Conservation (phyloP, 2,329 filamentous ascomycete genomes). For the Stachybotrys elegans region DNA sequence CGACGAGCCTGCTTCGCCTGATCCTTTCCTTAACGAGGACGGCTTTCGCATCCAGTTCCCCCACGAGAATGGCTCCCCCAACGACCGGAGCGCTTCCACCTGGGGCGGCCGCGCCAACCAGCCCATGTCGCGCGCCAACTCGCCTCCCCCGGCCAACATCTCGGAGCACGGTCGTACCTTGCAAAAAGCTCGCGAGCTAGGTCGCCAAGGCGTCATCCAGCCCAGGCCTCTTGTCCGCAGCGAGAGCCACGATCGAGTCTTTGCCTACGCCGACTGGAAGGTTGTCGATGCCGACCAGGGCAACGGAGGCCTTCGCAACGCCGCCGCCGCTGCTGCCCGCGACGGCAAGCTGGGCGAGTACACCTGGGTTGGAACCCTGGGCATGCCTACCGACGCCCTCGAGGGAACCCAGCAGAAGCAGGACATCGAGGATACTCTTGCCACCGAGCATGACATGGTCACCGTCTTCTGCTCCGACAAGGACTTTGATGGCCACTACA, state of each 20-base stretch:
- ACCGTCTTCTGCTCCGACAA: slow-evolving; percentile 84
- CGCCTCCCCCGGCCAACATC: slow-evolving; percentile 70
- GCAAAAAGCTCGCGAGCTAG: slow-evolving; percentile 53
- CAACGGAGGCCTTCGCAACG: slow-evolving; percentile 87
- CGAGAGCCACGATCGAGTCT: slow-evolving; percentile 63
- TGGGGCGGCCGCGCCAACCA: slow-evolving; percentile 77
- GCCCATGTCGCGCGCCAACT: slow-evolving; percentile 68
- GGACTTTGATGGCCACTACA: slow-evolving; percentile 91
- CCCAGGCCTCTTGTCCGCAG: slow-evolving; percentile 47
- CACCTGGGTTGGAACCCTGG: slow-evolving; percentile 87
- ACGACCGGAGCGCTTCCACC: slow-evolving; percentile 68
- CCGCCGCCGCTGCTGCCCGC: slow-evolving; percentile 71
- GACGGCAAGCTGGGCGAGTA: slow-evolving; percentile 67
- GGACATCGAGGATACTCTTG: slow-evolving; percentile 77
- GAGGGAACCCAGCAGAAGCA: slow-evolving; percentile 68
- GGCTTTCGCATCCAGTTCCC: slow-evolving; percentile 53
- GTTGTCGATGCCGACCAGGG: slow-evolving; percentile 84
- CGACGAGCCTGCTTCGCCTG: slow-evolving; percentile 36
- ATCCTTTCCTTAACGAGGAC: slow-evolving; percentile 54
- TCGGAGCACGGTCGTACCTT: slow-evolving; percentile 59
- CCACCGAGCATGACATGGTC: slow-evolving; percentile 76
- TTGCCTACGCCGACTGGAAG: slow-evolving; percentile 75
- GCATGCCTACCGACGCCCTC: slow-evolving; percentile 88
- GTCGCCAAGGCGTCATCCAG: slow-evolving; percentile 53
- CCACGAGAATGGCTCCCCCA: slow-evolving; percentile 53